Percentiles rank a stretch among this genome's conserved stretches.
phyloP scores from a whole-genome alignment of 352 stramenopile species.

The Phytopythium vexans region DNA sequence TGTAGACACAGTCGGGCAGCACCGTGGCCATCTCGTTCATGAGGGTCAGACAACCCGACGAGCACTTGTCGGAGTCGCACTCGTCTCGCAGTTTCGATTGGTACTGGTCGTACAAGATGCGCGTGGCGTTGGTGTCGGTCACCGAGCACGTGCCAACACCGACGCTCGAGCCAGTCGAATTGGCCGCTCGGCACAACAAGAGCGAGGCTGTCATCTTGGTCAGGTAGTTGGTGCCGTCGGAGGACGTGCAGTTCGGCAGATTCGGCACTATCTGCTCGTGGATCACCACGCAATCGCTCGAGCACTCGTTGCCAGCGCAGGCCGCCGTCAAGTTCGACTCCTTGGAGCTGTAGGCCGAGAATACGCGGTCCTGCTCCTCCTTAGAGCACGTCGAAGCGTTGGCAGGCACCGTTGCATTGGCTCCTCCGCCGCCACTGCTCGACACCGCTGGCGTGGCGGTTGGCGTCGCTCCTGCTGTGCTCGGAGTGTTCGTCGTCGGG shows the following conservation, averaged over 20 bases:
- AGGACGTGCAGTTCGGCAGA: slow-evolving; percentile 3
- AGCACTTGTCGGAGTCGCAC: slow-evolving; percentile 7
- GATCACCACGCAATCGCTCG: neutral
- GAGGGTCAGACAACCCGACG: neutral
- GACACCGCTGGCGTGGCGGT: too few relatives aligned
- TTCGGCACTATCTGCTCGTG: neutral
- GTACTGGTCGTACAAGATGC: slow-evolving; percentile 5
- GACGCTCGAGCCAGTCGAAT: too few relatives aligned
- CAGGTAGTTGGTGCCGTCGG: slow-evolving; percentile 6
- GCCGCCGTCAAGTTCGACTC: slow-evolving; percentile 1
- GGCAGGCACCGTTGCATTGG: too few relatives aligned
- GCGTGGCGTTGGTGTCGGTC: slow-evolving; percentile 6
- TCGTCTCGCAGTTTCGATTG: neutral
- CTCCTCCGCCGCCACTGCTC: too few relatives aligned
- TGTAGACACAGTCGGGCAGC: slow-evolving; percentile 7
- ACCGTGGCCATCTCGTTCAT: slow-evolving; percentile 3
- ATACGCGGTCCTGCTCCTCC: neutral
- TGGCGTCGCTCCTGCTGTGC: too few relatives aligned
- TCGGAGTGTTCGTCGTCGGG: too few relatives aligned
- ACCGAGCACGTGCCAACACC: neutral
- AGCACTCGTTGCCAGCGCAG: slow-evolving; percentile 1
- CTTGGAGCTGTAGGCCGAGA: neutral
- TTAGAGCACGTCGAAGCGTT: neutral
- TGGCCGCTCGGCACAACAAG: neutral
- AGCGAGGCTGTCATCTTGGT: neutral